Evolutionary conservation across 306 rosid species (phyloP).

Genomic region (Vigna unguiculata): DNA sequence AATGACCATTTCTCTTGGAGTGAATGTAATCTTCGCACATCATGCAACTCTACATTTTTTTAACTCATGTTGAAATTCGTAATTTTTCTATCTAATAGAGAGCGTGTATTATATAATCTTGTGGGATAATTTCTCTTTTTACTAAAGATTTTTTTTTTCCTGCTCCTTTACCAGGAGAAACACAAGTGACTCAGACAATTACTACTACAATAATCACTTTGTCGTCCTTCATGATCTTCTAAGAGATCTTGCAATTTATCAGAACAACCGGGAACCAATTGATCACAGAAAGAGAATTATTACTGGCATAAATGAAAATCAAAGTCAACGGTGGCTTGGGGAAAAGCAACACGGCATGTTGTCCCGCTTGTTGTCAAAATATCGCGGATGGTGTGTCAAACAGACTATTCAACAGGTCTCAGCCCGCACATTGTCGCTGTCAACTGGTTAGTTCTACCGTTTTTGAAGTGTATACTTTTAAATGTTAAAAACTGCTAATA

Average conservation of each 20-base stretch:
- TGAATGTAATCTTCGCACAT: background rate
- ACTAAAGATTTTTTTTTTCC: background rate
- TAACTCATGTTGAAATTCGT: slow-evolving; percentile 1
- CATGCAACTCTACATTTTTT: background rate
- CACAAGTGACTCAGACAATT: slow-evolving; percentile 44
- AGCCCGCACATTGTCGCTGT: slow-evolving; percentile 57
- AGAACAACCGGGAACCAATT: slow-evolving; percentile 42
- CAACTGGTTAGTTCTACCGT: slow-evolving; percentile 60
- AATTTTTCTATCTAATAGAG: background rate
- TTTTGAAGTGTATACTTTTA: background rate
- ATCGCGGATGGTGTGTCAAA: slow-evolving; percentile 39
- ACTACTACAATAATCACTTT: slow-evolving; percentile 57
- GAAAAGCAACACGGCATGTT: slow-evolving; percentile 33
- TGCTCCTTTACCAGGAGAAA: slow-evolving; percentile 53
- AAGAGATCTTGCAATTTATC: slow-evolving; percentile 65
- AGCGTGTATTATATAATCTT: background rate
- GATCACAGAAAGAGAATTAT: slow-evolving; percentile 53
- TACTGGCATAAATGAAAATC: slow-evolving; percentile 42
- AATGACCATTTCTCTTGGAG: background rate
- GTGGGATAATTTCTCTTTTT: background rate
- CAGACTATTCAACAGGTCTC: slow-evolving; percentile 34
- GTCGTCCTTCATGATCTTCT: slow-evolving; percentile 59
- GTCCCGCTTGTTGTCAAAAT: slow-evolving; percentile 43
- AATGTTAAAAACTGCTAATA: background rate
- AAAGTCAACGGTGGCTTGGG: slow-evolving; percentile 39